Conservation (phyloP, 2,329 filamentous ascomycete genomes). For the Lachnellula subtilissima region DNA sequence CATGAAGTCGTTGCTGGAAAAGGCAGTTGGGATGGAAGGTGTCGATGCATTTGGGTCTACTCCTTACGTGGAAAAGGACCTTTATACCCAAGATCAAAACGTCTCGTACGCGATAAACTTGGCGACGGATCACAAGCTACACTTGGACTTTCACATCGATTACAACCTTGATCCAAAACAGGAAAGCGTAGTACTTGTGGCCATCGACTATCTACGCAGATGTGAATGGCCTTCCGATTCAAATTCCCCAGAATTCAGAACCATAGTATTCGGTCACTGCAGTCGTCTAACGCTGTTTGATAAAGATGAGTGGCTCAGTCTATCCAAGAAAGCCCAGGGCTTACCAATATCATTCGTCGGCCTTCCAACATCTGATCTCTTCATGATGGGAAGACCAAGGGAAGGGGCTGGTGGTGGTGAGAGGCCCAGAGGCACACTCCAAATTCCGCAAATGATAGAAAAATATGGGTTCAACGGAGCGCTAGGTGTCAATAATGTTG, state of each 20-base stretch:
- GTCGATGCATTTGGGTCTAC: slow-evolving; percentile 63
- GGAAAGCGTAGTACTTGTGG: slow-evolving; percentile 49
- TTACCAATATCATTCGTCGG: slow-evolving; percentile 64
- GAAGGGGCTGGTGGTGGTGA: slow-evolving; percentile 26
- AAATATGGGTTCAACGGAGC: slow-evolving; percentile 53
- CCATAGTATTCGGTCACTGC: slow-evolving; percentile 62
- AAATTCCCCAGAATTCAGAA: slow-evolving; percentile 33
- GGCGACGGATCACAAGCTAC: slow-evolving; percentile 46
- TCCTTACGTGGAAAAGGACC: slow-evolving; percentile 59
- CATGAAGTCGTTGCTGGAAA: slow-evolving; percentile 47
- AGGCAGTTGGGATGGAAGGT: slow-evolving; percentile 38
- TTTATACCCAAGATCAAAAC: slow-evolving; percentile 46
- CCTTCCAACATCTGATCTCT: slow-evolving; percentile 65
- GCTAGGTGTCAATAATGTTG: slow-evolving; percentile 66
- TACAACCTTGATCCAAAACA: slow-evolving; percentile 54
- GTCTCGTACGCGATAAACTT: slow-evolving; percentile 57
- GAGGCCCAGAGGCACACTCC: slow-evolving; percentile 54
- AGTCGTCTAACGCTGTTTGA: slow-evolving; percentile 57
- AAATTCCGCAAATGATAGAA: slow-evolving; percentile 55
- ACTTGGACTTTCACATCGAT: slow-evolving; percentile 69
- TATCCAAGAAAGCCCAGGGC: slow-evolving; percentile 44
- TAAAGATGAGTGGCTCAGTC: slow-evolving; percentile 42
- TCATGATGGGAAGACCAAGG: slow-evolving; percentile 57
- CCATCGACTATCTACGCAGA: slow-evolving; percentile 46
- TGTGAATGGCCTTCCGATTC: slow-evolving; percentile 42